Evolutionary conservation across 768 basidiomycete species (phyloP).

Genomic region (Pholiota conissans): DNA sequence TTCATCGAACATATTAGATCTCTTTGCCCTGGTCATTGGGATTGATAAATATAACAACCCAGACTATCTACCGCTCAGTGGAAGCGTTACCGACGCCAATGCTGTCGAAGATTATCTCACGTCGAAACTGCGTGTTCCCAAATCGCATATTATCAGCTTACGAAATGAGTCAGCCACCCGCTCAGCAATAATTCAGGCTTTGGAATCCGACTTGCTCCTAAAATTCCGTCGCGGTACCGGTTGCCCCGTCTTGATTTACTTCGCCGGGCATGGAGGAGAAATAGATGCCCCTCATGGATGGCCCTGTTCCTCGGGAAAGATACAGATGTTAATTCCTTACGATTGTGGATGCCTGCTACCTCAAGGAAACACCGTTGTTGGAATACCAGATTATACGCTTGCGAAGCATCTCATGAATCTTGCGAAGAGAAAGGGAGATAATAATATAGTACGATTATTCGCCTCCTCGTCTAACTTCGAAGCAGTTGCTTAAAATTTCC

Average conservation of each 20-base stretch:
- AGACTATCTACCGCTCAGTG: constrained; percentile 22
- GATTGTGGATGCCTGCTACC: constrained; percentile 44
- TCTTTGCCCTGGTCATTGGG: constrained; percentile 43
- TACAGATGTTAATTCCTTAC: constrained; percentile 58
- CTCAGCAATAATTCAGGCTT: constrained; percentile 27
- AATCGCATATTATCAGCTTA: constrained; percentile 30
- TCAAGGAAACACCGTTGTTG: constrained; percentile 39
- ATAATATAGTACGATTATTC: constrained; percentile 42
- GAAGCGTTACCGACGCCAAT: constrained; percentile 37
- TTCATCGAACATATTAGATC: too few relatives aligned
- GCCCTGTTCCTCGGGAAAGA: constrained; percentile 17
- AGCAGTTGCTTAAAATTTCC: neutral
- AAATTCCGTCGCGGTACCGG: too few relatives aligned
- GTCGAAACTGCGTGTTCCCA: constrained; percentile 24
- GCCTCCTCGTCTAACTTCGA: neutral
- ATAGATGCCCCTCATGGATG: neutral
- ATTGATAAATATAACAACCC: constrained; percentile 32
- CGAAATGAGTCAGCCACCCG: constrained; percentile 32
- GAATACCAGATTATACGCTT: constrained; percentile 60
- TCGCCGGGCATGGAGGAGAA: constrained; percentile 2
- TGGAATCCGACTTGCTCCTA: constrained; percentile 25
- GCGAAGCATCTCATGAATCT: constrained; percentile 51
- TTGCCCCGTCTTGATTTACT: constrained; percentile 2
- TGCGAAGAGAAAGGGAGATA: constrained; percentile 51
- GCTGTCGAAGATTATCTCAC: constrained; percentile 31